Conservation (phyloP, 1,284 basidiomycete species). For the Microbotryomycetes sp. region DNA sequence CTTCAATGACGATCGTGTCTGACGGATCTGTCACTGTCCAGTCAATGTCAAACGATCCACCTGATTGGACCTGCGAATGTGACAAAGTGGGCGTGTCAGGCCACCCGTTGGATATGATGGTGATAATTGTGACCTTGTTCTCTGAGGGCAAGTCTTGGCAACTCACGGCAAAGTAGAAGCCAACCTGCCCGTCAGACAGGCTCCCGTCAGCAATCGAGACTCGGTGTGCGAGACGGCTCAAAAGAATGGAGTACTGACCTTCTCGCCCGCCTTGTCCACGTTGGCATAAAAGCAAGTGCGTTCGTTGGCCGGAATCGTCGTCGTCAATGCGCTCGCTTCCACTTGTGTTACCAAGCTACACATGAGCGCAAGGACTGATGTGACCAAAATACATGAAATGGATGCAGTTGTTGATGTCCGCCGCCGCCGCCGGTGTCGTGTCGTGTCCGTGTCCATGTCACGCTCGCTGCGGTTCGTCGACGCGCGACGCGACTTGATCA, state of each 20-base stretch:
- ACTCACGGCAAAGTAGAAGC: constrained; percentile 45
- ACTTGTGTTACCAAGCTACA: not conserved
- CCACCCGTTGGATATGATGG: constrained; percentile 38
- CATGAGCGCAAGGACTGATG: not conserved
- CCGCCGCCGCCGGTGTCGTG: not conserved
- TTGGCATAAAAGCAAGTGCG: constrained; percentile 91
- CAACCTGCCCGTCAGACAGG: constrained; percentile 18
- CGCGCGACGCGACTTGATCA: too few species aligned
- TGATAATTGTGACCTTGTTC: not conserved
- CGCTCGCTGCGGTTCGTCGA: too few species aligned
- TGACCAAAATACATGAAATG: too few species aligned
- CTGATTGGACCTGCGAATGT: constrained; percentile 66
- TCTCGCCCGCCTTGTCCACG: constrained; percentile 88
- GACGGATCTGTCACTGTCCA: constrained; percentile 86
- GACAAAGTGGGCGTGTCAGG: constrained; percentile 16
- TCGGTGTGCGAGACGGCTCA: not conserved
- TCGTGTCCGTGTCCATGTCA: not conserved
- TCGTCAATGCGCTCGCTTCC: constrained; percentile 62
- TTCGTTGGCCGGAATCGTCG: constrained; percentile 76
- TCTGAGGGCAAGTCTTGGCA: constrained; percentile 36
- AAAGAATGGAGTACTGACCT: constrained; percentile 54
- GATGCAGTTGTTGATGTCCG: too few species aligned
- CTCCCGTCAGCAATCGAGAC: not conserved
- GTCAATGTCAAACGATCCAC: constrained; percentile 94
- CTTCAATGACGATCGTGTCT: constrained; percentile 78